Base-by-base conservation (phyloP, 2,329 filamentous ascomycete genomes). In the Aspergillus ochraceus region DNA sequence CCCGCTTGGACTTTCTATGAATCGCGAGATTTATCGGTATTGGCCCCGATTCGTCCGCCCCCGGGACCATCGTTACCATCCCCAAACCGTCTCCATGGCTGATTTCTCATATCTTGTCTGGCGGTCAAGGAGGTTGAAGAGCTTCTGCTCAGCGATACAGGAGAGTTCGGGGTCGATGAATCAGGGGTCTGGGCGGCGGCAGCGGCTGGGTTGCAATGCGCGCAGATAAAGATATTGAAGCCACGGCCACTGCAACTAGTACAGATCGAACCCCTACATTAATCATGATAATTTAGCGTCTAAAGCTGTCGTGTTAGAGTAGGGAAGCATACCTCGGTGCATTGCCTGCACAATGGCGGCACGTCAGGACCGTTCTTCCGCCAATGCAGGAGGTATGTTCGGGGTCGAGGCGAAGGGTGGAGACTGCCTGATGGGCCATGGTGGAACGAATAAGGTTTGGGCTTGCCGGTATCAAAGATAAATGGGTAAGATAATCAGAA, bases 311-410 rank as follows among this genome's bases (percentile, higher is more conserved):
- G 26, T 8, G 10, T 22, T 19, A 29, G 6, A 17, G 20, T 10
- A 42, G 2, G 10, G 9, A 14, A 54, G 51, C 54, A 30, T 68
- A 76, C 74, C 74, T 71, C 24, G 74, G 73, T 55, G 73, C 71
- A 60, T 76, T 74, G 0, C 74, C 74, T 19, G 74, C 74, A 51
- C 74, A 76, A 49, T 61, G 62, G n/a, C 67, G 67, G 60, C 74
- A 76, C 49, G 73, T 76, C 14, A 71, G 8, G 24, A 74, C 71
- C 5, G 68, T 73, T 47, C 65, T 66, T 3, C 74, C 74, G 12
- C 73, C 70, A 36, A 72, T 69, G 63, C 74, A 76, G 11, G 70
- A 71, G 8, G 63, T 69, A 51, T 75, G 73, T 4, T 63, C 60
- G 2, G 74, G 74, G 52, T 76, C 74, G 4, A 74, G 66, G 26